These are phyloP conservation scores for Thalassiosira profunda DNA, from an alignment of 108 stramenopile species.

Conservation along the genomic window DNA sequence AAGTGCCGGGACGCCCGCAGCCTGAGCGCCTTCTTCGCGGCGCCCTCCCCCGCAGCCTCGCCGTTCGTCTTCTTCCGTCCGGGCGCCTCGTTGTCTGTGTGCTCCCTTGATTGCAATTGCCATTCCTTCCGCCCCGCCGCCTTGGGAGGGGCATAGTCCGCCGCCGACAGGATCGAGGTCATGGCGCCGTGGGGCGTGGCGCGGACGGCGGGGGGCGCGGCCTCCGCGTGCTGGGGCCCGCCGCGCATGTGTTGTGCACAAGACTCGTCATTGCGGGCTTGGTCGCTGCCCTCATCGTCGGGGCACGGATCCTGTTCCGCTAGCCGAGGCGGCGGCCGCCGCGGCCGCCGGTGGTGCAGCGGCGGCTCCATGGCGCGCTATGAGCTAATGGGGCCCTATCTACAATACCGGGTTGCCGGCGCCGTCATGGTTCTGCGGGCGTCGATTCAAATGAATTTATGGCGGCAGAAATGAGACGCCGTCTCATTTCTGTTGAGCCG, in stretches of 20 bases:
- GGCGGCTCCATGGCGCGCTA: too few species aligned
- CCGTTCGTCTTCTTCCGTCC: not conserved
- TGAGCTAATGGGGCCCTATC: too few species aligned
- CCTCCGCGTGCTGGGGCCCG: not conserved
- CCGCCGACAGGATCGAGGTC: slow-evolving; percentile 32
- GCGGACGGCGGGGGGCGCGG: too few species aligned
- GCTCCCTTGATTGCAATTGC: not conserved
- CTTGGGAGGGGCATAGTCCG: slow-evolving; percentile 12
- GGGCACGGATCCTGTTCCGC: not conserved
- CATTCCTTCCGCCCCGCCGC: not conserved
- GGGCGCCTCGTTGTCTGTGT: not conserved
- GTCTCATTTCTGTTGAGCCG: too few species aligned
- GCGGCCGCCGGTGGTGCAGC: too few species aligned
- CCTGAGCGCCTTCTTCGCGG: slow-evolving; percentile 12
- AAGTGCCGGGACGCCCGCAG: slow-evolving; percentile 13
- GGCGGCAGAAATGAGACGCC: too few species aligned
- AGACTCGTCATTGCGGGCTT: not conserved
- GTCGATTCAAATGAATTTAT: too few species aligned
- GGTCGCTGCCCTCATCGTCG: slow-evolving; percentile 16
- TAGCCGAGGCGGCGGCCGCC: not conserved
- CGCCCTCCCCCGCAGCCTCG: not conserved
- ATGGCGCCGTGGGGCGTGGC: slow-evolving; percentile 27
- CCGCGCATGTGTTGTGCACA: not conserved
- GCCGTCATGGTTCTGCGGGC: too few species aligned
- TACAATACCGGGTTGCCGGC: too few species aligned